phyloP scores from a whole-genome alignment of 345 rosid genomes.

The Populus tremula region DNA sequence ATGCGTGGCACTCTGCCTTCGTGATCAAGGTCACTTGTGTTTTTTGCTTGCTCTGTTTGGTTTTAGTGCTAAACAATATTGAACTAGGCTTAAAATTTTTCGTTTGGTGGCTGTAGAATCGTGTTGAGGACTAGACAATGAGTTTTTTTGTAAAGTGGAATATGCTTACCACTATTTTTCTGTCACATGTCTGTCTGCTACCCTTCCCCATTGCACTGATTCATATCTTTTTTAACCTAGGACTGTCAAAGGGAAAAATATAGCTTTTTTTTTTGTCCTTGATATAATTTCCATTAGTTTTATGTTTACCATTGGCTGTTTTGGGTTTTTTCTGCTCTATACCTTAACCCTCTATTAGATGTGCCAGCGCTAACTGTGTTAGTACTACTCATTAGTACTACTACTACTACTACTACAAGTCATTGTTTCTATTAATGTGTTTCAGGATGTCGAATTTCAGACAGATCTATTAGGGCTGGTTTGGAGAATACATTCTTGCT shows the following conservation, averaged over 20 bases:
- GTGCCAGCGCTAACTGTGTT: neutral
- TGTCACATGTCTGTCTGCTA: neutral
- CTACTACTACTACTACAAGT: neutral
- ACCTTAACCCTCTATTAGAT: neutral
- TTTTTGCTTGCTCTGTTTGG: constrained; percentile 5
- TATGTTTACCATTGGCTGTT: neutral
- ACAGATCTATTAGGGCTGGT: constrained; percentile 65
- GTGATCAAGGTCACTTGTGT: constrained; percentile 49
- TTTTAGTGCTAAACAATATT: neutral
- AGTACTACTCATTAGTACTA: neutral
- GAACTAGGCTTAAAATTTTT: neutral
- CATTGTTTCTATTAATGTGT: neutral
- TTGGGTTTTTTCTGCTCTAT: neutral
- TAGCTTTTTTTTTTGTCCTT: no score
- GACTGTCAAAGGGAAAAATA: no score
- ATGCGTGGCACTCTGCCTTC: constrained; percentile 68
- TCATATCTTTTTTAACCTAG: no score
- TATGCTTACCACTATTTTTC: neutral
- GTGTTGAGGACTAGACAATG: neutral
- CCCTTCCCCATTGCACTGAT: no score
- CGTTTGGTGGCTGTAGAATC: neutral
- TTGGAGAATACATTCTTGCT: constrained; percentile 65
- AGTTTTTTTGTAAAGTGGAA: neutral
- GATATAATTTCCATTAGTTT: no score
- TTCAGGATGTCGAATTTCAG: constrained; percentile 70